These are phyloP conservation scores for Agaricus sinodeliciosus DNA, from an alignment of 768 basidiomycete genomes.

Conservation along the genomic window DNA sequence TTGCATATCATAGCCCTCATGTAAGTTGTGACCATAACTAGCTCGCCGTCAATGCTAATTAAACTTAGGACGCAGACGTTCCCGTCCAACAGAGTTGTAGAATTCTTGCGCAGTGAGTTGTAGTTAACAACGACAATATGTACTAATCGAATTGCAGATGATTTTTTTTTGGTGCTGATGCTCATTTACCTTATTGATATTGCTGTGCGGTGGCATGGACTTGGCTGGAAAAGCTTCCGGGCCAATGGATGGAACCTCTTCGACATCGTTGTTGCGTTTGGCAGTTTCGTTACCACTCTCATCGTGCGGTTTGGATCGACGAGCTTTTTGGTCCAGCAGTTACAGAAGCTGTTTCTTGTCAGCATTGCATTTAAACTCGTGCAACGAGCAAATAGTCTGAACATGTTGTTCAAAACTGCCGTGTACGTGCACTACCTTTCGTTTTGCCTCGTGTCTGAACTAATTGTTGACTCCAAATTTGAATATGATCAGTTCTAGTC, in stretches of 20 bases:
- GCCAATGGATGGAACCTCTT: constrained; percentile 94
- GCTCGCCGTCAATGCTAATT: background rate
- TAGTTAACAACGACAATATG: background rate
- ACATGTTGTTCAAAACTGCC: constrained; percentile 95
- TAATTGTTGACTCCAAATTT: constrained; percentile 4
- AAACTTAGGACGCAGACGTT: constrained; percentile 75
- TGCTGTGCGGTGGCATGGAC: constrained; percentile 67
- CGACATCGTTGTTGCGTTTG: constrained; percentile 73
- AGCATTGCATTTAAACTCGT: constrained; percentile 93
- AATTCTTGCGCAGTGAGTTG: constrained; percentile 54
- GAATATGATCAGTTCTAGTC: constrained; percentile 53
- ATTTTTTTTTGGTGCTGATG: constrained; percentile 70
- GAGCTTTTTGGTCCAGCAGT: constrained; percentile 51
- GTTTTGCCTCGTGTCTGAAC: background rate
- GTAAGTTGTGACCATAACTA: constrained; percentile 33
- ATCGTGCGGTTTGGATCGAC: constrained; percentile 50
- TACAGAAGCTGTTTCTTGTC: constrained; percentile 90
- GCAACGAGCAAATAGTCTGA: constrained; percentile 79
- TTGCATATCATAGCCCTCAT: constrained; percentile 80
- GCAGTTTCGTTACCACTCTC: constrained; percentile 80
- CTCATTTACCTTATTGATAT: constrained; percentile 74
- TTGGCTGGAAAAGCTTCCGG: constrained; percentile 81
- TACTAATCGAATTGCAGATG: constrained; percentile 36
- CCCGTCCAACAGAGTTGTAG: constrained; percentile 38
- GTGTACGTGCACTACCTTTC: constrained; percentile 55